Evolutionary conservation across 352 stramenopile species (phyloP).

Genomic region (Phytopythium delawarense): DNA sequence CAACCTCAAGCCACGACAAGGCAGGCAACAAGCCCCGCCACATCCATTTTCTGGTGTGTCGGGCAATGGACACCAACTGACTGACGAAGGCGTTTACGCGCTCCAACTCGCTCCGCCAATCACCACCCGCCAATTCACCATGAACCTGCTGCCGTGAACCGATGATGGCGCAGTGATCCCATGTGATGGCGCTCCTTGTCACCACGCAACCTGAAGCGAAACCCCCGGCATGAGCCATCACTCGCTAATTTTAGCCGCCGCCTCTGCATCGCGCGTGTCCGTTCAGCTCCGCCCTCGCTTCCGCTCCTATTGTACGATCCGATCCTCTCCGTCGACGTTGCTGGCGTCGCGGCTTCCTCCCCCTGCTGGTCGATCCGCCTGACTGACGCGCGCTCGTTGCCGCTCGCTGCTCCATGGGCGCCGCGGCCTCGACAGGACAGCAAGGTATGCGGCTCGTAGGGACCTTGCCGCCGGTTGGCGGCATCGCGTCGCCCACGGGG

Average conservation of each 20-base stretch:
- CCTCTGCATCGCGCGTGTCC: not conserved
- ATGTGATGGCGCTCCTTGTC: not conserved
- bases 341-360: not conserved
- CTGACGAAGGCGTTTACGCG: too few species aligned
- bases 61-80: too few species aligned
- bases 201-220: constrained; percentile 2
- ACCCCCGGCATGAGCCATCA: not conserved
- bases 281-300: not conserved
- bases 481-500: constrained; percentile 1
- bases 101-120: too few species aligned
- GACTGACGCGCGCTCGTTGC: not conserved
- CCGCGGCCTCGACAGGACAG: constrained; percentile 4
- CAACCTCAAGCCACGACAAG: too few species aligned
- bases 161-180: too few species aligned
- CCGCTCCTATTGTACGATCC: constrained; percentile 1
- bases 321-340: not conserved
- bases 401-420: constrained; percentile 3
- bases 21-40: too few species aligned
- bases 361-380: not conserved
- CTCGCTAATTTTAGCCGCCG: not conserved
- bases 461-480: constrained; percentile 1
- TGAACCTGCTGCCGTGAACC: too few species aligned
- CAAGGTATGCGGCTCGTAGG: constrained; percentile 7
- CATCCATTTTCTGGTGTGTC: too few species aligned
- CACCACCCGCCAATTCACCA: too few species aligned